Percentiles rank a stretch among this genome's conserved stretches.
phyloP scores from a whole-genome alignment of 2,329 filamentous ascomycete genomes.

The Monosporascus sp. region DNA sequence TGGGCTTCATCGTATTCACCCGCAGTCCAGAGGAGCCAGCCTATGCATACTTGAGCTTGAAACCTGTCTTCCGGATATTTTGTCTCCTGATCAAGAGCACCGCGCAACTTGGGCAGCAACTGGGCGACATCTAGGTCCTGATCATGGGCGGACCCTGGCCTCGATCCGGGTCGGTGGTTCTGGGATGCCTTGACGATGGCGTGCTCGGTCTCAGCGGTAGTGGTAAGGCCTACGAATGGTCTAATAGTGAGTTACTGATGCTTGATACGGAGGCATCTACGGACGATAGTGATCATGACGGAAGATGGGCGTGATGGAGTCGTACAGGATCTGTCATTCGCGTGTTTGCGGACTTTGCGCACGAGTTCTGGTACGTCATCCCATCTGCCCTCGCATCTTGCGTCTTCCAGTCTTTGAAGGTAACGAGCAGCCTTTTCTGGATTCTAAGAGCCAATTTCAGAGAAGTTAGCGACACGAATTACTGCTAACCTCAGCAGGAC shows the following conservation, averaged over 20 bases:
- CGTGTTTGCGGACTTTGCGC: constrained; percentile 92
- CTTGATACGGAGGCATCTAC: not conserved
- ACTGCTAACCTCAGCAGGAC: not conserved
- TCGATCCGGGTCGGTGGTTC: constrained; percentile 30
- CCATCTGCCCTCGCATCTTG: constrained; percentile 86
- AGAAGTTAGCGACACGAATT: constrained; percentile 5
- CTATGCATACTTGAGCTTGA: constrained; percentile 77
- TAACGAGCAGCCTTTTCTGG: constrained; percentile 77
- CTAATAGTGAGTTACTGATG: constrained; percentile 11
- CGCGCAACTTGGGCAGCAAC: constrained; percentile 45
- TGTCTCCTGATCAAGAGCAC: constrained; percentile 54
- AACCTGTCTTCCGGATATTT: constrained; percentile 54
- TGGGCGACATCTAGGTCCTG: constrained; percentile 39
- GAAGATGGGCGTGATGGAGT: constrained; percentile 10
- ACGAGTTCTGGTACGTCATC: constrained; percentile 79
- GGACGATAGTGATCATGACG: constrained; percentile 6
- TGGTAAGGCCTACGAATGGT: constrained; percentile 54
- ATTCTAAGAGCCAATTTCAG: constrained; percentile 30
- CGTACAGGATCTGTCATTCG: constrained; percentile 77
- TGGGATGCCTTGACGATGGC: constrained; percentile 54
- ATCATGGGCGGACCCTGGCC: constrained; percentile 37
- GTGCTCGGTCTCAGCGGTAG: constrained; percentile 65
- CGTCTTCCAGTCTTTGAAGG: constrained; percentile 74
- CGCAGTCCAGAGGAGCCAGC: constrained; percentile 77
- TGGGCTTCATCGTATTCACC: constrained; percentile 62